Evolutionary conservation across 139 green algal species (phyloP), one percentile per base, ranked within the genome.

Genomic region (Choricystis sp.): DNA sequence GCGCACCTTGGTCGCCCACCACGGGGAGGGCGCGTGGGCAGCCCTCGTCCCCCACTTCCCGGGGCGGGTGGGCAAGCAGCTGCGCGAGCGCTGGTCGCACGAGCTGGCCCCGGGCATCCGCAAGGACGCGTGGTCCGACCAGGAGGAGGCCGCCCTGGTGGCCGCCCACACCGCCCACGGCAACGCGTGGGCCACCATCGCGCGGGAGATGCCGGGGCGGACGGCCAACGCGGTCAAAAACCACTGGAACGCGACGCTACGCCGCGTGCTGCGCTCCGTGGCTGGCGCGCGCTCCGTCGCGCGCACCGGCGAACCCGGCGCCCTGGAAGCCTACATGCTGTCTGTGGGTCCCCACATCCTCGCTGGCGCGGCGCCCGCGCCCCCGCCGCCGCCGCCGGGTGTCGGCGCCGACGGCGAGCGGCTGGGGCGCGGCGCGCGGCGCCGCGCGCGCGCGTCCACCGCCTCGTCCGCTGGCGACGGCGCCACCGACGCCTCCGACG

Each of bases 201-300:
- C 81, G 19, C 67, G 76, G 63, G 63, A 78, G 49, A 62, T 89
- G 58, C 74, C 81, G 4, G 83, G 83, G 0, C 68, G 81, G 21
- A 85, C 83, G 14, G 81, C 86, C 64, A 90, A 90, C 27, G 77
- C 81, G 1, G 81, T 90, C 57, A 90, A 89, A 65, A 89, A 89
- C 75, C 79, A 84, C 68, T 89, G 82, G 77, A 83, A 88, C 62
- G 67, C 76, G 14, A 86, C 76, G 19, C 57, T 83, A 16, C 40
- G 40, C 9, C 40, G 40, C 49, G 58, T 67, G 23, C 66, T 67
- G 26, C 77, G 74, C 9, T 52, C 40, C 9, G 9, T 52, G 40
- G 40, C 40, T 9, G n/a, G n/a, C n/a, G n/a, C n/a, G n/a, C n/a
- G n/a, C n/a, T n/a, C n/a, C n/a, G n/a, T n/a, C n/a, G n/a, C n/a